Evolutionary conservation across 441 rosid species (phyloP).

Genomic region (Euphorbia celastroides): DNA sequence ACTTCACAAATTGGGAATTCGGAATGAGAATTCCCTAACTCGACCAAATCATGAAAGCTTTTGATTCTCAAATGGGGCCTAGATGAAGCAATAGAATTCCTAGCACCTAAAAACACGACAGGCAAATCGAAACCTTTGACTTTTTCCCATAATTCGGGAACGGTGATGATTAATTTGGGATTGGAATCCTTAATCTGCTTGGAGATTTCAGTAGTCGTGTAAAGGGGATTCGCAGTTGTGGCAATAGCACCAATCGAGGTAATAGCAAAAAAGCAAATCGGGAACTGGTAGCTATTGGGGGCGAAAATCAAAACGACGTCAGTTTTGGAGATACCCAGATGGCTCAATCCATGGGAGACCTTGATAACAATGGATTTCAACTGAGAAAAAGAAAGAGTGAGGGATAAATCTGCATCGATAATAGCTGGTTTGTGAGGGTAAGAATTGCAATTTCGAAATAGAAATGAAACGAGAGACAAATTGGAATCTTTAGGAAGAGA

Average conservation of each 20-base stretch:
- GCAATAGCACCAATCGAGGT: slow-evolving; percentile 59
- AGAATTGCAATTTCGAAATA: slow-evolving; percentile 48
- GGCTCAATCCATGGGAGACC: slow-evolving; percentile 58
- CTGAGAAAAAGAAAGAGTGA: slow-evolving; percentile 48
- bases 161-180: slow-evolving; percentile 61
- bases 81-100: not conserved
- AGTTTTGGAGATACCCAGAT: slow-evolving; percentile 50
- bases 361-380: slow-evolving; percentile 51
- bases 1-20: slow-evolving; percentile 42
- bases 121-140: slow-evolving; percentile 56
- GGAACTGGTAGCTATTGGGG: slow-evolving; percentile 69
- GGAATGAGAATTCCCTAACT: slow-evolving; percentile 33
- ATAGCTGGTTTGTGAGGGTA: slow-evolving; percentile 60
- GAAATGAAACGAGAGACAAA: slow-evolving; percentile 49
- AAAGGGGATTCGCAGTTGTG: slow-evolving; percentile 70
- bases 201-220: slow-evolving; percentile 47
- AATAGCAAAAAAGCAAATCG: slow-evolving; percentile 70
- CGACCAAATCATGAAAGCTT: slow-evolving; percentile 44
- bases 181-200: slow-evolving; percentile 65
- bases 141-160: slow-evolving; percentile 49
- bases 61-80: slow-evolving; percentile 26
- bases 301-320: slow-evolving; percentile 68
- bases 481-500: slow-evolving; percentile 56
- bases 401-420: slow-evolving; percentile 51
- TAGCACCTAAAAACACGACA: slow-evolving; percentile 43